Evolutionary conservation across 495 filamentous ascomycete genomes (phyloP), one percentile per base, ranked within the genome.

Genomic region (Penicilliopsis zonata): DNA sequence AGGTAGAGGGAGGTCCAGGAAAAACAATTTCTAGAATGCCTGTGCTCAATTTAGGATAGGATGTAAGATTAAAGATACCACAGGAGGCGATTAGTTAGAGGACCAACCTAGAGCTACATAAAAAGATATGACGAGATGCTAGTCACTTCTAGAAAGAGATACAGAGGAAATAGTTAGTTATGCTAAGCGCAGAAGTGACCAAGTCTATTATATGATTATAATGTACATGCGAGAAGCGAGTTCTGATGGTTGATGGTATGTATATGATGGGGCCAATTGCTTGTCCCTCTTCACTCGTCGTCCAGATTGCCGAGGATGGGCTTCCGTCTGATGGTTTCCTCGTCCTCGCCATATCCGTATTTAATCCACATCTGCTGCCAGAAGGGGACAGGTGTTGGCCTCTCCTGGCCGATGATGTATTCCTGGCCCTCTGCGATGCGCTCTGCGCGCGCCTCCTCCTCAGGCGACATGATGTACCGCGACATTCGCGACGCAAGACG

Each of bases 401-500:
- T 54, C 37, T 65, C 59, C 40, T 60, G 46, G 14, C 78, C 78
- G 41, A 78, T 67, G 26, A 83, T 56, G 44, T 84, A 78, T 49
- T 78, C 78, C 50, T 74, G 62, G 2, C 73, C 67, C 18, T 76
- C 63, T 15, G 60, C 63, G 33, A 87, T 75, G 38, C 59, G 59
- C 36, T 65, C 68, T 1, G 72, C 74, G 24, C 76, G 69, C 9
- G 65, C 71, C 50, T 88, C 82, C 9, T 82, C 74, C 36, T 82
- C 78, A 0, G 67, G 55, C 1, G 50, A 49, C 9, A 67, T 41
- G 2, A 76, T 68, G 49, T 87, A 90, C 35, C 65, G 74, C 35
- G 77, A 72, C 92, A 98, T 94, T 22, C 86, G 74, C 40, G 57
- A 65, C 9, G 72, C 71, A 36, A 98, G 80, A 14, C 90, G 72